Evolutionary conservation across 805 yeast genomes (phyloP), one percentile per base, ranked within the genome.

Genomic region (Starmerella roubikii): DNA sequence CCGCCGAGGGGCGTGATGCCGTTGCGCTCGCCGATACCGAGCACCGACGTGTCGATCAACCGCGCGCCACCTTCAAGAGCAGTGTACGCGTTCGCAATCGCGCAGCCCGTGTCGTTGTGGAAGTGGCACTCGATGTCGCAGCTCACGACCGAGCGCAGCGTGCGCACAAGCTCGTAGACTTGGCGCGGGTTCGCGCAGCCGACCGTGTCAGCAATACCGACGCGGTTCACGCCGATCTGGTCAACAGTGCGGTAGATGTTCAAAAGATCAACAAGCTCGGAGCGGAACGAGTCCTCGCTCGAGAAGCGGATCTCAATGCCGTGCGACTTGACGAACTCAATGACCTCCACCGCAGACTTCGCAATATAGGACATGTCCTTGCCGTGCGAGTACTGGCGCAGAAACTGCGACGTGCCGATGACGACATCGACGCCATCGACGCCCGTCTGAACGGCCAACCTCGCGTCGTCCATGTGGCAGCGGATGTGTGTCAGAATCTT

Each of bases 171-270:
- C 67, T 88, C 98, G 62, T 88, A 88, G 44, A 88, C 98, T 66
- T 91, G 97, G 67, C 98, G 78, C 54, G 98, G 98, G 69, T 88
- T 88, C 49, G 98, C 98, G 62, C 97, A 80, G 35, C 98, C 98
- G 41, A 88, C 98, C 27, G 98, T 88, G 61, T 88, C 98, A 51
- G 98, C 98, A 66, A 88, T 88, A 67, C 98, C 98, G 39, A 88
- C 95, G 65, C 98, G 77, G 71, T 91, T 85, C 47, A 88, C 98
- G 55, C 98, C 98, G 53, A 88, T 83, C 67, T 84, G 82, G 68
- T 82, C 93, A 49, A 88, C 98, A 21, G 96, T 85, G 64, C 85
- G 80, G 71, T 88, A 88, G 54, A 88, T 91, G 67, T 88, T 88
- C 57, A 88, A 74, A 58, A 88, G 68, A 58, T 88, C 98, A 42